Evolutionary conservation across 2,329 filamentous ascomycete species (phyloP).

Genomic region (Scedosporium boydii): DNA sequence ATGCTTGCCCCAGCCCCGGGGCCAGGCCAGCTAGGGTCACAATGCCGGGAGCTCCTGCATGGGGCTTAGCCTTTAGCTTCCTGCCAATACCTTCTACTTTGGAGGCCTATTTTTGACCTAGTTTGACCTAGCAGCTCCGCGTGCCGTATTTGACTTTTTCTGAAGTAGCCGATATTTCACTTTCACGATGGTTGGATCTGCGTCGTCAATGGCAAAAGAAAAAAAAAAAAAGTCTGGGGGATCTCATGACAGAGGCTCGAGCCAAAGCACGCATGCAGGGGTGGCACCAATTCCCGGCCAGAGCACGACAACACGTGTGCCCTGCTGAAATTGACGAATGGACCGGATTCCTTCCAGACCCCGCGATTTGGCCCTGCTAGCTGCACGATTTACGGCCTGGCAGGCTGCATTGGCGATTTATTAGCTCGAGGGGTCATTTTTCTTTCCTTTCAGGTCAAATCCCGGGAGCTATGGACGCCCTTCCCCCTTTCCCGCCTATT

Average conservation of each 20-base stretch:
- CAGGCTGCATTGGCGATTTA: not conserved
- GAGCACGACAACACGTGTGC: not conserved
- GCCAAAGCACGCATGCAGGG: not conserved
- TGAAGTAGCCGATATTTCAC: not conserved
- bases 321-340: slow-evolving; percentile 1
- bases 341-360: not conserved
- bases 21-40: not conserved
- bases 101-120: not conserved
- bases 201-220: not conserved
- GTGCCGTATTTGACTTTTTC: not conserved
- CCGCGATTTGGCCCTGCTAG: not conserved
- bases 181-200: not conserved
- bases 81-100: not conserved
- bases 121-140: not conserved
- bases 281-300: not conserved
- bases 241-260: not conserved
- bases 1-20: not conserved
- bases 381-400: not conserved
- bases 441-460: not conserved
- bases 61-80: not conserved
- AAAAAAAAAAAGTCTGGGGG: slow-evolving; percentile 1
- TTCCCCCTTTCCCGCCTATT: not conserved
- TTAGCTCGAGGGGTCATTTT: not conserved
- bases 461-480: not conserved
- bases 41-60: not conserved